A percentile compares a stretch with the other conserved stretches of the same genome.
These are phyloP conservation scores for Pholiota conissans DNA, from an alignment of 768 basidiomycete genomes.

Conservation along the genomic window DNA sequence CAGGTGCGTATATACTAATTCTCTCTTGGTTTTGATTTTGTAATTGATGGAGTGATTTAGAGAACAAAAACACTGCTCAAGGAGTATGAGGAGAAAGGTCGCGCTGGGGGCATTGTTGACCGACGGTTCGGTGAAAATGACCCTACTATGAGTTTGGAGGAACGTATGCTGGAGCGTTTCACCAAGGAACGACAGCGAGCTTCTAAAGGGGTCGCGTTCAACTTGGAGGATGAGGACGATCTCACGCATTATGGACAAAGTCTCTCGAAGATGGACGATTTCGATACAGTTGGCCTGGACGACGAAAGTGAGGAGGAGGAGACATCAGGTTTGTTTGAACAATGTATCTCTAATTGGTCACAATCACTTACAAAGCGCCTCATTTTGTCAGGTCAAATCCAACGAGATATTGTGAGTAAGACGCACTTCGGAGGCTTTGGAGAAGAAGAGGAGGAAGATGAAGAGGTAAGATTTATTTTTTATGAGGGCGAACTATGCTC, in stretches of 20 bases:
- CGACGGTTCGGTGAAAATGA: conserved; percentile 96
- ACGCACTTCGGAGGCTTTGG: conserved; percentile 88
- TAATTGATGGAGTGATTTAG: conserved; percentile 36
- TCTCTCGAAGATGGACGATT: conserved; percentile 81
- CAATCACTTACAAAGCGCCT: background rate
- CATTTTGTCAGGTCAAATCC: conserved; percentile 59
- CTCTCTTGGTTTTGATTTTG: background rate
- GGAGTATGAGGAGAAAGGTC: conserved; percentile 79
- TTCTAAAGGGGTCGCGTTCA: conserved; percentile 78
- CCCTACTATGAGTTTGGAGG: conserved; percentile 89
- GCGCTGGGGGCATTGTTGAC: conserved; percentile 88
- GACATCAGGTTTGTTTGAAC: conserved; percentile 33
- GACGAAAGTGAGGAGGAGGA: conserved; percentile 58
- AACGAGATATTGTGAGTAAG: conserved; percentile 60
- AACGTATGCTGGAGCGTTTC: conserved; percentile 96
- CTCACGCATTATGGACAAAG: conserved; percentile 92
- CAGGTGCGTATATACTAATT: conserved; percentile 50
- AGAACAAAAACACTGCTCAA: conserved; percentile 86
- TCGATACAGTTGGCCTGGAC: conserved; percentile 68
- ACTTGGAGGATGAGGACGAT: conserved; percentile 89
- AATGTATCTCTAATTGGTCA: background rate
- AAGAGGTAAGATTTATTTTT: conserved; percentile 32
- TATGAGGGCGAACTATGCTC: background rate
- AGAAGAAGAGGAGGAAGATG: conserved; percentile 54
- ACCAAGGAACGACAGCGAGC: conserved; percentile 84